Evolutionary conservation across 495 filamentous ascomycete species (phyloP).

Genomic region (Terfezia boudieri): DNA sequence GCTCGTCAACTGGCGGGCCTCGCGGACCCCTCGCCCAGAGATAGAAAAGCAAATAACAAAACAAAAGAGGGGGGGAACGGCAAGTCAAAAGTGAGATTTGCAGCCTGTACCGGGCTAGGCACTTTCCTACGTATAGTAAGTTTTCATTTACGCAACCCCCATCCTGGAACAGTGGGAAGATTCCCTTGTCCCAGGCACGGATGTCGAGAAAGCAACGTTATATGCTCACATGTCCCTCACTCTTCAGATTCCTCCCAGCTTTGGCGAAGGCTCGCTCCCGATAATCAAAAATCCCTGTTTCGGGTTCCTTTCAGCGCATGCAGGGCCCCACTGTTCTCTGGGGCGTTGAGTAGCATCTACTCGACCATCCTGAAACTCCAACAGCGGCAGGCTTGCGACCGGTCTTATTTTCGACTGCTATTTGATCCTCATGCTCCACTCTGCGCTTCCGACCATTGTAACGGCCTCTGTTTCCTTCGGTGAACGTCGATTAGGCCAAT

Average conservation of each 20-base stretch:
- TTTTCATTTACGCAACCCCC: not conserved
- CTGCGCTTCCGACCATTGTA: conserved; percentile 4
- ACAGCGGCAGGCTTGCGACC: not conserved
- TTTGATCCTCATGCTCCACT: conserved; percentile 17
- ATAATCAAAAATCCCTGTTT: not conserved
- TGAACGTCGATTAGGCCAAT: conserved; percentile 33
- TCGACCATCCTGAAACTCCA: not conserved
- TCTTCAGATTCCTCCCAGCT: conserved; percentile 10
- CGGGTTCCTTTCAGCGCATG: not conserved
- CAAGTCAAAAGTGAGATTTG: conserved; percentile 5
- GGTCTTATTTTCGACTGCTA: not conserved
- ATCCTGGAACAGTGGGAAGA: not conserved
- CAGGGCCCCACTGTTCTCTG: not conserved
- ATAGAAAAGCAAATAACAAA: too few species aligned
- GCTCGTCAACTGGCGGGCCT: too few species aligned
- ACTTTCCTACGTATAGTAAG: not conserved
- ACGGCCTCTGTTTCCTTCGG: conserved; percentile 27
- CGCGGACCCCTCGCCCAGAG: too few species aligned
- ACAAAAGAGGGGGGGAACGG: not conserved
- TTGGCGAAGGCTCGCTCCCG: not conserved
- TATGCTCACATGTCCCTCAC: conserved; percentile 19
- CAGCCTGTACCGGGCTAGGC: conserved; percentile 2
- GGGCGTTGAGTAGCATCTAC: not conserved
- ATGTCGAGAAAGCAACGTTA: not conserved
- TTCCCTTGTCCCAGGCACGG: not conserved